Evolutionary conservation across 805 yeast species (phyloP).

Genomic region (Candida peoriensis): DNA sequence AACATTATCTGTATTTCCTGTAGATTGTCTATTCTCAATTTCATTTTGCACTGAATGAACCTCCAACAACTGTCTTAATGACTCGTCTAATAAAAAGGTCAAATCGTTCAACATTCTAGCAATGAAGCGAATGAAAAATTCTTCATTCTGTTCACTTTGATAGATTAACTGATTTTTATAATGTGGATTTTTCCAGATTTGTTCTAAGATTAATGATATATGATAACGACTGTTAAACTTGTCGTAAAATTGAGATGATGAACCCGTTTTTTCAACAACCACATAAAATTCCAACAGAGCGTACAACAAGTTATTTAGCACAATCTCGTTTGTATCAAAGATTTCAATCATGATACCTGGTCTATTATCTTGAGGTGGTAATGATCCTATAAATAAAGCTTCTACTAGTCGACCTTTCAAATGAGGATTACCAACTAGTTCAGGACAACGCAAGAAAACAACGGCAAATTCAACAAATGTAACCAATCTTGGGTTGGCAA

Average conservation of each 20-base stretch:
- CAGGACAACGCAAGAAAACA: slow-evolving; percentile 76
- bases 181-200: slow-evolving; percentile 69
- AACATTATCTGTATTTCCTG: slow-evolving; percentile 11
- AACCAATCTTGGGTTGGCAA: slow-evolving; percentile 45
- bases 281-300: slow-evolving; percentile 88
- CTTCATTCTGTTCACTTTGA: slow-evolving; percentile 65
- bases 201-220: slow-evolving; percentile 76
- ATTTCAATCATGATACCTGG: slow-evolving; percentile 73
- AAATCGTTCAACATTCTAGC: slow-evolving; percentile 95
- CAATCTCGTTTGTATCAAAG: slow-evolving; percentile 58
- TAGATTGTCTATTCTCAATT: slow-evolving; percentile 40
- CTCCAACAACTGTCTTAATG: slow-evolving; percentile 69
- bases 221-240: slow-evolving; percentile 88
- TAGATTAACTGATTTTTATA: slow-evolving; percentile 65
- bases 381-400: slow-evolving; percentile 68
- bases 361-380: slow-evolving; percentile 45
- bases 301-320: slow-evolving; percentile 64
- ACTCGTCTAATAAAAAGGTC: slow-evolving; percentile 87
- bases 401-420: slow-evolving; percentile 82
- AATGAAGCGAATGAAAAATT: slow-evolving; percentile 85
- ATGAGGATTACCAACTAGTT: slow-evolving; percentile 86
- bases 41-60: slow-evolving; percentile 77
- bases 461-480: slow-evolving; percentile 68
- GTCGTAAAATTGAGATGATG: slow-evolving; percentile 92
- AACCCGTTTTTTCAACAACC: slow-evolving; percentile 93